Evolutionary conservation across 805 yeast species (phyloP).

Genomic region (Kuraishia ogatae): DNA sequence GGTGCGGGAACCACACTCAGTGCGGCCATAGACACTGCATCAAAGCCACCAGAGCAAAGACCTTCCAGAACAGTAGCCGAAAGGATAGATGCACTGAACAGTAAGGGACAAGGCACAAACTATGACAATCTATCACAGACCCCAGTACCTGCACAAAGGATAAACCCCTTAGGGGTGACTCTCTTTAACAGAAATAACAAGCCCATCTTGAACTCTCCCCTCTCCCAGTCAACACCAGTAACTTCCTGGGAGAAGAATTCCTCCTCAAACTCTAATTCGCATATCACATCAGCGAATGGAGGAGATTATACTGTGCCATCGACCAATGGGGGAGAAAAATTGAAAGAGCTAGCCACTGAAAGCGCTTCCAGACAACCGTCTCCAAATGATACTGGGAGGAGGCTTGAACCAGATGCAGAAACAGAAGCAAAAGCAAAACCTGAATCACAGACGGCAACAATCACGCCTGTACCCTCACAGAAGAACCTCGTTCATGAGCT

Average conservation of each 20-base stretch:
- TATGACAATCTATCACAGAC: not conserved
- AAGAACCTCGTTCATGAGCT: not conserved
- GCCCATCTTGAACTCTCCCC: not conserved
- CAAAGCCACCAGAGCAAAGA: not conserved
- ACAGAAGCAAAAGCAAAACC: not conserved
- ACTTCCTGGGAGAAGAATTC: not conserved
- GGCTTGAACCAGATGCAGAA: not conserved
- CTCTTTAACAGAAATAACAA: not conserved
- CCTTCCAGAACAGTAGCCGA: not conserved
- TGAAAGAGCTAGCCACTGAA: not conserved
- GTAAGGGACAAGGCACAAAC: not conserved
- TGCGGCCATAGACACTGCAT: not conserved
- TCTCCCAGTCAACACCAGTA: not conserved
- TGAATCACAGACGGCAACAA: not conserved
- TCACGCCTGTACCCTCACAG: not conserved
- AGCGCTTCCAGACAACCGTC: not conserved
- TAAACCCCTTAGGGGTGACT: not conserved
- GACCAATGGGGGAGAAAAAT: not conserved
- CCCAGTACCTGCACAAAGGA: not conserved
- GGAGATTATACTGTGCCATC: not conserved
- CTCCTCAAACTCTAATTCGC: not conserved
- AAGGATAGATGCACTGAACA: not conserved
- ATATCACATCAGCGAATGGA: not conserved
- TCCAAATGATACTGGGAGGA: not conserved
- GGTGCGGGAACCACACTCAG: not conserved